Evolutionary conservation across 192 early-diverging fungal genomes (phyloP), one percentile per base, ranked within the genome.

Genomic region (Oehlia diaphana): DNA sequence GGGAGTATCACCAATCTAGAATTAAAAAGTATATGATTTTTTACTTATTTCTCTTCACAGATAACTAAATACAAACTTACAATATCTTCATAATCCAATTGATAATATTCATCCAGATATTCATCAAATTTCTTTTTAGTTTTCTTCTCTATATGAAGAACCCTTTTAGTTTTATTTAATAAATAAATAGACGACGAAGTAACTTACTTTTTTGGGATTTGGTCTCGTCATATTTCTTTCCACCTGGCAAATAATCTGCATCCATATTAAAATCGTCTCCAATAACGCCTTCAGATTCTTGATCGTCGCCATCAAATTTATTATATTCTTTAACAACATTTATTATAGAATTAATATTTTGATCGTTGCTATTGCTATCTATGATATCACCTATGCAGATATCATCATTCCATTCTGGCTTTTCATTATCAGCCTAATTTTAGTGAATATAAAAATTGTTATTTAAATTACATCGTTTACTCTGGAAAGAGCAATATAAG

Each of bases 41-140:
- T 31, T 31, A 31, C 31, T 31, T 31, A 31, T 31, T 31, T 31
- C 31, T 31, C 31, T 31, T 31, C 31, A 31, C 31, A 31, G 2
- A 31, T 31, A 31, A 31, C 31, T 31, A 31, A 31, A 31, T 31
- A 31, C 1, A 31, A 31, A 77, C 78, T 73, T 80, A 92, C 91
- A 84, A 97, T 91, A 81, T 99, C 96, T 81, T 99, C 95, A 82
- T 95, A 96, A 80, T 96, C 94, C 10, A 98, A 89, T 78, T 95
- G 90, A 83, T 97, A 95, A 86, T 93, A 93, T 77, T 99, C 94
- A 72, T 97, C 95, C 85, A 99, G 80, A 83, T 95, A 94, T 21
- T 92, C 82, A 31, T 88, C 88, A 79, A 88, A 87, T 67, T 87
- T 86, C 83, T 83, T 86, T 80, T 80, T 87, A 37, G 80, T 83